Base-by-base conservation (phyloP, 305 asterid genomes). In the Rubia peregrina region DNA sequence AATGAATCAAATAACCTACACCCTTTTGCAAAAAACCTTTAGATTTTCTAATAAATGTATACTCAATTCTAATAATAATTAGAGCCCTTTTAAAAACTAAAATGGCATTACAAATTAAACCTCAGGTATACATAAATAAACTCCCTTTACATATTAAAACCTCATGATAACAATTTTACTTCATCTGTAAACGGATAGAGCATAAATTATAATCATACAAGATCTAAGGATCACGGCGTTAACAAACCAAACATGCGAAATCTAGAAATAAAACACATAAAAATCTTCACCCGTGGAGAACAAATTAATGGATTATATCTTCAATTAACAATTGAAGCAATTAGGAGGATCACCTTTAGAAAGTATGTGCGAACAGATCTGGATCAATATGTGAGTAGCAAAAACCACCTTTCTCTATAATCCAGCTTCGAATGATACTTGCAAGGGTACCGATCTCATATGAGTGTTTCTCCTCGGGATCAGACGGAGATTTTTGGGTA, bases 401-500 rank as follows among this genome's bases (percentile, higher is more conserved):
- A 71, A 49, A 73, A 67, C n/a, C 6, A 5, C 59, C 67, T 56
- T 24, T 33, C 21, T 59, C 38, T 33, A 3, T 19, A 51, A 3
- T 61, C 43, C 42, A 60, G 41, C 40, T 46, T 42, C 9, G 12
- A 42, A 42, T 48, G 1, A 4, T 46, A 5, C 38, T 33, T 33
- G 38, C 38, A 33, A 33, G 38, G 5, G 5, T 33, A 33, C 38
- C 53, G 7, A 5, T 46, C 14, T 46, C 5, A 46, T 46, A 33
- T 7, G 17, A 5, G 53, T 11, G 6, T 48, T 41, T 68, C 55
- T 80, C 85, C 88, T 88, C 82, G 95, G 91, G 83, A 84, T 53
- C 81, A n/a, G 7, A n/a, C 38, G 38, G 5, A 33, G 38, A 33
- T 33, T 33, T 33, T 4, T 4, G 5, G 5, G 38, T 33, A 2